phyloP scores from a whole-genome alignment of 2,329 filamentous ascomycete species.

The Aspergillus latus region DNA sequence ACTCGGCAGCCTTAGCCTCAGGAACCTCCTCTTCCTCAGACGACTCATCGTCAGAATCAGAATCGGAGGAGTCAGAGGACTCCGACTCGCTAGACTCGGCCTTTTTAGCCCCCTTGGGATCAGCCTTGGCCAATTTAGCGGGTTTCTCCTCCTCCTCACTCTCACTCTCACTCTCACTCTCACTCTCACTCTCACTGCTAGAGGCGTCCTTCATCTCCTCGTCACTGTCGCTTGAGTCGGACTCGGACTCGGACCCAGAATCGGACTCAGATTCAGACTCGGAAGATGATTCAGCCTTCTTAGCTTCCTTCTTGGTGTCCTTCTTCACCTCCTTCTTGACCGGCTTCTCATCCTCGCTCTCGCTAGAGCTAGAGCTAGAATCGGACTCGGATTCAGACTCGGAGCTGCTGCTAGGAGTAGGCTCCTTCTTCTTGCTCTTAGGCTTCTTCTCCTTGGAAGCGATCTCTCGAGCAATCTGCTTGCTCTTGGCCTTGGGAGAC shows the following conservation, averaged over 20 bases:
- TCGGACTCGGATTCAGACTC: slow-evolving; percentile 33
- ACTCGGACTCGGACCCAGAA: slow-evolving; percentile 18
- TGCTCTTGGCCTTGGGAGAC: slow-evolving; percentile 47
- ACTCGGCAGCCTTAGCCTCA: slow-evolving; percentile 32
- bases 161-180: not conserved
- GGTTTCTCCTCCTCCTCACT: slow-evolving; percentile 23
- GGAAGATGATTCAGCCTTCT: slow-evolving; percentile 28
- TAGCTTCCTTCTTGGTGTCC: slow-evolving; percentile 34
- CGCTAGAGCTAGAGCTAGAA: slow-evolving; percentile 27
- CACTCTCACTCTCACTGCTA: slow-evolving; percentile 29
- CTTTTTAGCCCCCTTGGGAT: slow-evolving; percentile 28
- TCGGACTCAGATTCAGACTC: not conserved
- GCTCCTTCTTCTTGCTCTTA: slow-evolving; percentile 46
- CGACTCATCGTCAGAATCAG: slow-evolving; percentile 31
- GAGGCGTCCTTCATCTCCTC: slow-evolving; percentile 34
- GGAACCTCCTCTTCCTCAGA: slow-evolving; percentile 36
- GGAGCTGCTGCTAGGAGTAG: slow-evolving; percentile 38
- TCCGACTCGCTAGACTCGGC: slow-evolving; percentile 30
- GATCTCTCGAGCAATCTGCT: slow-evolving; percentile 44
- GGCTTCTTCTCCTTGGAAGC: slow-evolving; percentile 44
- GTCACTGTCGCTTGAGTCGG: slow-evolving; percentile 36
- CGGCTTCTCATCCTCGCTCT: slow-evolving; percentile 42
- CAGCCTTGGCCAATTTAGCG: slow-evolving; percentile 28
- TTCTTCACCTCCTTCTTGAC: slow-evolving; percentile 28
- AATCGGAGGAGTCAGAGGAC: slow-evolving; percentile 20